Base-by-base conservation (phyloP, 306 rosid genomes). In the Pueraria montana region DNA sequence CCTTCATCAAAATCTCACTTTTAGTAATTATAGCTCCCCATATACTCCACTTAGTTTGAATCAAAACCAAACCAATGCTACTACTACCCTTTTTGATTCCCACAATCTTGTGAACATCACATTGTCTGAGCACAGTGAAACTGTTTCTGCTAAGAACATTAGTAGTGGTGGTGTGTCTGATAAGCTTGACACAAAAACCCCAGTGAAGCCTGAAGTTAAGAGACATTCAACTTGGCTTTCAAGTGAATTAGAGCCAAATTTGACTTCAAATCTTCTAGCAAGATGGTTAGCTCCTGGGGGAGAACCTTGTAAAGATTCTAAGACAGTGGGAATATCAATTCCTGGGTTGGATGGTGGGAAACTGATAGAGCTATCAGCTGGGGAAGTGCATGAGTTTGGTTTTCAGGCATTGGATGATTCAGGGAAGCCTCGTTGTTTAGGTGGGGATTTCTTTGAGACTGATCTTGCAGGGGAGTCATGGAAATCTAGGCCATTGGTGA, bases 371-470 rank as follows among this genome's bases (percentile, higher is more conserved):
- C 86, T 94, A 36, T 89, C 90, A 0, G 91, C 97, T n/a, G 98
- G 95, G 16, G 94, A 90, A 49, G 76, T 87, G 40, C 95, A 93
- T 58, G 95, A 94, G 74, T 87, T 93, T 84, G 52, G 38, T 73
- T 94, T 94, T 72, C 92, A 84, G 45, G 90, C 98, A 7, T 48
- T 93, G 80, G 95, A 93, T 84, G 94, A 91, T 83, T 79, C 34
- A 14, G 92, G 92, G 34, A 88, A 80, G 14, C 91, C 92, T 77
- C 88, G 94, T 14, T 94, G 98, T 87, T 87, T 89, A 38, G 98
- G 98, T 23, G 98, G 98, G 72, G 98, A 94, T 83, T 94, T 86
- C 87, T 94, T 94, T 53, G 98, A 94, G 86, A 89, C 94, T 34
- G 95, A 94, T 88, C 97, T 94, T 67, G 87, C 92, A 4, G 98